These are phyloP conservation scores for Strigomonas galati DNA, from an alignment of 208 protist genomes.

Conservation along the genomic window DNA sequence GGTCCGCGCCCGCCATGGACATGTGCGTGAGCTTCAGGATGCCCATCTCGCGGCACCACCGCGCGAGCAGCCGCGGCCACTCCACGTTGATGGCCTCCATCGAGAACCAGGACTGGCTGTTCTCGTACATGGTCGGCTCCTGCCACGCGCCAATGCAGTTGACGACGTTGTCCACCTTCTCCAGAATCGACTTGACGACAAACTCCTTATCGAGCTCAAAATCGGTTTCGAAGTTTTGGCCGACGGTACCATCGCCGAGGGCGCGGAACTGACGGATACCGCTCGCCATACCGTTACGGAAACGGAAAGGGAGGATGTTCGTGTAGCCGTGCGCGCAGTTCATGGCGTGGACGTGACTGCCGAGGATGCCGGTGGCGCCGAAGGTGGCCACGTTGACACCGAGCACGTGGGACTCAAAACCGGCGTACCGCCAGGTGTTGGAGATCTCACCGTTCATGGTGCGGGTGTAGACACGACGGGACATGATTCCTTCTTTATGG, in stretches of 20 bases:
- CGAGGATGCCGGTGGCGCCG: conserved; percentile 81
- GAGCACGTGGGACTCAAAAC: conserved; percentile 75
- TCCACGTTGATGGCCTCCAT: conserved; percentile 91
- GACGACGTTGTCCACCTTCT: conserved; percentile 77
- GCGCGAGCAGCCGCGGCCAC: conserved; percentile 88
- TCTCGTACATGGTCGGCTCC: conserved; percentile 82
- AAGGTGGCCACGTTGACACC: conserved; percentile 85
- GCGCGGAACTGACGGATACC: conserved; percentile 69
- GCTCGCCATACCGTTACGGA: conserved; percentile 74
- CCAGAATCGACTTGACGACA: conserved; percentile 85
- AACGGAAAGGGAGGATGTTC: conserved; percentile 82
- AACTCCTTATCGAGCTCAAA: conserved; percentile 92
- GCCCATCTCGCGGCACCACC: conserved; percentile 84
- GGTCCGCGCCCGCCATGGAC: conserved; percentile 88
- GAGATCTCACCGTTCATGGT: conserved; percentile 87
- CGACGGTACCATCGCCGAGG: conserved; percentile 80
- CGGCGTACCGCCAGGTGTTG: conserved; percentile 74
- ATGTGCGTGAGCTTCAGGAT: conserved; percentile 85
- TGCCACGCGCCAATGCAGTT: conserved; percentile 78
- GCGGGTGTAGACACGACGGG: conserved; percentile 79
- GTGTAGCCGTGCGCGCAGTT: conserved; percentile 84
- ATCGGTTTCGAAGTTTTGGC: conserved; percentile 87
- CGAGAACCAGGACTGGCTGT: conserved; percentile 90
- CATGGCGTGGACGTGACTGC: conserved; percentile 64
- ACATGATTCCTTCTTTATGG: conserved; percentile 38